Percentiles rank a stretch among this genome's conserved stretches.
Conservation (phyloP, 2,329 filamentous ascomycete genomes). For the Penicillium vulpinum region DNA sequence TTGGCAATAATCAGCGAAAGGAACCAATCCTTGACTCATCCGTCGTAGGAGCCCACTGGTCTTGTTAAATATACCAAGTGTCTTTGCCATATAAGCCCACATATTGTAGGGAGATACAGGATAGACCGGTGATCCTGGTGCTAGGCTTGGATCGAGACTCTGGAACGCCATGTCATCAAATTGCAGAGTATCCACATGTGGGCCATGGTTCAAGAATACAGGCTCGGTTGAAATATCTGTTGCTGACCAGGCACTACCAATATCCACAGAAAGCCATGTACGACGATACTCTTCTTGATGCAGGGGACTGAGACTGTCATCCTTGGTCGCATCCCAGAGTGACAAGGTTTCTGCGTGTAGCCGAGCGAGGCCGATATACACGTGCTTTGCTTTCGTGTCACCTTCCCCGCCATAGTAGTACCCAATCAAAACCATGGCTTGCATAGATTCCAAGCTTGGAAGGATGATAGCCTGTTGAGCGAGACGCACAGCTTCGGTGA, state of each 20-base stretch:
- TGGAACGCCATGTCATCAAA: constrained; percentile 25
- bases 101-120: constrained; percentile 15
- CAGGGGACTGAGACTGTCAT: neutral
- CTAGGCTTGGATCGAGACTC: constrained; percentile 6
- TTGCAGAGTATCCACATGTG: constrained; percentile 3
- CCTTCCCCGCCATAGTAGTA: constrained; percentile 24
- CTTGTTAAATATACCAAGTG: constrained; percentile 19
- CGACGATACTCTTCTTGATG: constrained; percentile 20
- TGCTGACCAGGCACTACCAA: constrained; percentile 23
- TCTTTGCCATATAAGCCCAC: constrained; percentile 24
- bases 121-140: neutral
- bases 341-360: constrained; percentile 22
- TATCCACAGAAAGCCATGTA: constrained; percentile 22
- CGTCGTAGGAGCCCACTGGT: constrained; percentile 16
- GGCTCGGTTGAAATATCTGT: constrained; percentile 23
- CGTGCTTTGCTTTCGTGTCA: constrained; percentile 19
- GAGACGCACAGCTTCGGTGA: constrained; percentile 12
- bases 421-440: constrained; percentile 19
- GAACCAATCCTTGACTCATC: constrained; percentile 17
- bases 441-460: constrained; percentile 21
- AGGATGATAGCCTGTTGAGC: constrained; percentile 13
- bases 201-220: neutral
- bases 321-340: neutral
- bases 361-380: constrained; percentile 22
- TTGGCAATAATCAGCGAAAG: constrained; percentile 16